Conservation (phyloP, 2,329 filamentous ascomycete species). For the Paecilomyces formosus region DNA sequence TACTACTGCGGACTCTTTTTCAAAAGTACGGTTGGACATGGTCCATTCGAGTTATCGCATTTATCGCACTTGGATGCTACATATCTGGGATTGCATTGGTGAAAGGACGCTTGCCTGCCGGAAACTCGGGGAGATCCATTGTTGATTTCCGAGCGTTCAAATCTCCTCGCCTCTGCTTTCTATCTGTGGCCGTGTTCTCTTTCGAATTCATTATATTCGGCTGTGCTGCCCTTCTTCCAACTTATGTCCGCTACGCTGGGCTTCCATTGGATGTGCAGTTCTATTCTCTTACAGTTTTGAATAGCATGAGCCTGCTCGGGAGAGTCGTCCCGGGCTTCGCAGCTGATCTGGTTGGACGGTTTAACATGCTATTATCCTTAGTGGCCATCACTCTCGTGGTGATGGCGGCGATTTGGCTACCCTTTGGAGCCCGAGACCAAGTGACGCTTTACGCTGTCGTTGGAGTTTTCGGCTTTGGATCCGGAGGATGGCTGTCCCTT, state of each 20-base stretch:
- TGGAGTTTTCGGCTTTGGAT: slow-evolving; percentile 44
- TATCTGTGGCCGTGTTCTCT: slow-evolving; percentile 36
- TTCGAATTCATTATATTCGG: slow-evolving; percentile 46
- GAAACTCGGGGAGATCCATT: slow-evolving; percentile 17
- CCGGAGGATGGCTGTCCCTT: slow-evolving; percentile 41
- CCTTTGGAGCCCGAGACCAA: slow-evolving; percentile 34
- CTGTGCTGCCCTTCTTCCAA: slow-evolving; percentile 40
- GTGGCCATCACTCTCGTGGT: slow-evolving; percentile 30
- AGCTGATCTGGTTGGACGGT: slow-evolving; percentile 38
- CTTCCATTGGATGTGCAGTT: slow-evolving; percentile 34
- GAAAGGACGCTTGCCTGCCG: slow-evolving; percentile 24
- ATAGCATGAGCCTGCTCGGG: slow-evolving; percentile 36
- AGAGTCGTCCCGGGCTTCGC: slow-evolving; percentile 38
- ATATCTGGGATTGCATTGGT: slow-evolving; percentile 22
- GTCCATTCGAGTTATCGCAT: slow-evolving; percentile 29
- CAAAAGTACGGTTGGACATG: slow-evolving; percentile 26
- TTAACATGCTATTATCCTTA: slow-evolving; percentile 37
- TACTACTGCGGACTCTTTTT: slow-evolving; percentile 25
- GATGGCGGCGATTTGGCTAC: slow-evolving; percentile 39
- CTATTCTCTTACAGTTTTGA: slow-evolving; percentile 39
- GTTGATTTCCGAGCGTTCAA: slow-evolving; percentile 37
- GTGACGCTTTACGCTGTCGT: slow-evolving; percentile 38
- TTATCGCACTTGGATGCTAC: slow-evolving; percentile 28
- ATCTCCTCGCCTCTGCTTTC: slow-evolving; percentile 34
- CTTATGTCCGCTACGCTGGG: slow-evolving; percentile 34